A percentile compares a stretch with the other conserved stretches of the same genome.
phyloP scores from a whole-genome alignment of 352 stramenopile species.

The Phytophthora pisi region DNA sequence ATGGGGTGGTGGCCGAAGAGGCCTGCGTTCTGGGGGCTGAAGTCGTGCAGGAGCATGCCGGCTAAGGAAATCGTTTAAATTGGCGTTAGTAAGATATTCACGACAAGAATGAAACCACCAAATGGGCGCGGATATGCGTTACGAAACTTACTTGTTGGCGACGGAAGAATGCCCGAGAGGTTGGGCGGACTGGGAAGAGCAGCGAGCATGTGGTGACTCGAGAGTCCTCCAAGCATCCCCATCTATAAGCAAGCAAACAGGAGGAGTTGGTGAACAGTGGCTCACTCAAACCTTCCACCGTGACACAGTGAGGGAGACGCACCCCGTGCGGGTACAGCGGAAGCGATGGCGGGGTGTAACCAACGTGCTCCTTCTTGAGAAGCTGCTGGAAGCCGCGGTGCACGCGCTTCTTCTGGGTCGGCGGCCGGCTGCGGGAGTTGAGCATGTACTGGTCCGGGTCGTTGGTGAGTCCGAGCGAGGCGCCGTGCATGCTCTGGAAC shows the following conservation, averaged over 20 bases:
- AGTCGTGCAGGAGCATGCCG: conserved; percentile 81
- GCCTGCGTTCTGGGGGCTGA: conserved; percentile 64
- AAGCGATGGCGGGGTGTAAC: conserved; percentile 67
- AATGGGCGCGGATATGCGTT: background rate
- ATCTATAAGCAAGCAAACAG: conserved; percentile 38
- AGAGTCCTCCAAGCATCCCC: conserved; percentile 65
- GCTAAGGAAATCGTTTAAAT: conserved; percentile 33
- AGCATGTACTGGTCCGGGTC: conserved; percentile 75
- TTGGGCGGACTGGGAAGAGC: conserved; percentile 77
- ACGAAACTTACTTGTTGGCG: conserved; percentile 74
- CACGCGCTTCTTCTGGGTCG: conserved; percentile 69
- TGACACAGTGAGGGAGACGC: conserved; percentile 23
- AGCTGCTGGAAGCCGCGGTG: conserved; percentile 82
- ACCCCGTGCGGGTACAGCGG: conserved; percentile 75
- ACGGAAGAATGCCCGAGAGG: conserved; percentile 72
- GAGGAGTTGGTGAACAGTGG: conserved; percentile 1
- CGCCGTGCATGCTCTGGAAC: conserved; percentile 43
- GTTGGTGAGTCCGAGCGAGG: conserved; percentile 59
- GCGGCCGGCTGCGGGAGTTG: conserved; percentile 37
- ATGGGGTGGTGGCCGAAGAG: conserved; percentile 59
- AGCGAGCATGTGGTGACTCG: conserved; percentile 63
- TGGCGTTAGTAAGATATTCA: conserved; percentile 21
- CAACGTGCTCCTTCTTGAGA: conserved; percentile 76
- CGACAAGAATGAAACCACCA: background rate
- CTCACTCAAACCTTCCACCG: background rate